Evolutionary conservation across 805 yeast genomes (phyloP), one percentile per base, ranked within the genome.

Genomic region (Monosporozyma solicola): DNA sequence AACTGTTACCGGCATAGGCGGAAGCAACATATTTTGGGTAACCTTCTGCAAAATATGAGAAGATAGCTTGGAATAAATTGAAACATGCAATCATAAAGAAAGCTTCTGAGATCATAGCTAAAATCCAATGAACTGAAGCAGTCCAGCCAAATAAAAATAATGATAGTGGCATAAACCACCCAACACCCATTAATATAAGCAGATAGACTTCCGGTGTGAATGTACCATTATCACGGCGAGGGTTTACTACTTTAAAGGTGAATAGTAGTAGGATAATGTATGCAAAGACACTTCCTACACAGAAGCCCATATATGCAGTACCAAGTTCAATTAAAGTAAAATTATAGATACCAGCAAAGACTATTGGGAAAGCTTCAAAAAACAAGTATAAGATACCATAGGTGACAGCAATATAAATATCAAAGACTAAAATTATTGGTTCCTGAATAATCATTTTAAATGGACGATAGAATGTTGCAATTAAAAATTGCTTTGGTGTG

Each of bases 361-460:
- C 80, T 33, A 81, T 68, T 13, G 87, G 86, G 65, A 79, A 79
- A 4, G 80, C 80, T 64, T 82, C 86, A 57, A 81, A 79, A 72
- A 78, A 81, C 16, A 80, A 63, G 62, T 80, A 82, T 55, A 79
- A 56, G 32, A 75, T 64, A 25, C 83, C 77, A 63, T 81, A 82
- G 6, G 74, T 69, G 49, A 82, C 59, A 0, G 82, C 78, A 53
- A 77, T 67, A 61, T 80, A 80, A 25, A 75, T 20, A 59, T 80
- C 74, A 54, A 80, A 74, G 31, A 80, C 70, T 20, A 81, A 54
- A 11, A 81, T 76, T 31, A 78, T 78, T 0, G 86, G 86, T 62
- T 82, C 86, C 47, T 64, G 57, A 22, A 74, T 31, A 22, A 76
- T 72, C 50, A 82, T 70, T 51, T 74, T 74, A 48, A 77, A 54